Evolutionary conservation across 1,139 yeast species (phyloP), one percentile per base, ranked within the genome.

Genomic region (Pichiaceae sp.): DNA sequence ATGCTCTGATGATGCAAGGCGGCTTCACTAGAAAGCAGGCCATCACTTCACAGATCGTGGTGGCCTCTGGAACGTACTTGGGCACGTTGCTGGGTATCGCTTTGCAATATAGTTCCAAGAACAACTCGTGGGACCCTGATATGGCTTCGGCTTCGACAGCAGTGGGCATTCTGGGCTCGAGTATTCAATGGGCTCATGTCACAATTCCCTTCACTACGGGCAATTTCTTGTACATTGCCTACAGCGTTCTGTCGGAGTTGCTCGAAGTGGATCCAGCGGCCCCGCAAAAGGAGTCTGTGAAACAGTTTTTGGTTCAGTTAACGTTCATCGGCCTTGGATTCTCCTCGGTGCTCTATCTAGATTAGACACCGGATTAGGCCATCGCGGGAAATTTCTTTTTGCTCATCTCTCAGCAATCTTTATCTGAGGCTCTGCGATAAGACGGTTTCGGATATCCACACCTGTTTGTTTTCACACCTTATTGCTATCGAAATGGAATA

Each of bases 191-290:
- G n/a, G 66, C 70, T 4, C 79, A 73, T 43, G 52, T 70, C 41
- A 65, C 77, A n/a, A 55, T 76, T 37, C 83, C 86, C n/a, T 68
- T 78, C 48, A 75, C 85, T 1, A 79, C 84, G 2, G 86, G 86
- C 41, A 81, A 82, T 11, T 76, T 79, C 49, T 53, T 78, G 32
- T 78, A 78, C 52, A 76, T 78, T 44, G 82, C 81, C 8, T 77
- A 75, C 7, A 78, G 81, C 33, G 78, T 78, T 15, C 71, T 77
- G 34, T 85, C 85, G 1, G 82, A 76, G 49, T 56, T 77, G 24
- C 56, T 77, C 35, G 75, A 71, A 48, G 48, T 67, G 8, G 64
- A 63, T 24, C 50, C 47, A 5, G 54, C 54, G 11, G 53, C 62
- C 34, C 45, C 62, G 11, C 56, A 64, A 43, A 32, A 40, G 9